These are phyloP conservation scores for Meira nashicola DNA, from an alignment of 1,284 basidiomycete species.

Conservation along the genomic window DNA sequence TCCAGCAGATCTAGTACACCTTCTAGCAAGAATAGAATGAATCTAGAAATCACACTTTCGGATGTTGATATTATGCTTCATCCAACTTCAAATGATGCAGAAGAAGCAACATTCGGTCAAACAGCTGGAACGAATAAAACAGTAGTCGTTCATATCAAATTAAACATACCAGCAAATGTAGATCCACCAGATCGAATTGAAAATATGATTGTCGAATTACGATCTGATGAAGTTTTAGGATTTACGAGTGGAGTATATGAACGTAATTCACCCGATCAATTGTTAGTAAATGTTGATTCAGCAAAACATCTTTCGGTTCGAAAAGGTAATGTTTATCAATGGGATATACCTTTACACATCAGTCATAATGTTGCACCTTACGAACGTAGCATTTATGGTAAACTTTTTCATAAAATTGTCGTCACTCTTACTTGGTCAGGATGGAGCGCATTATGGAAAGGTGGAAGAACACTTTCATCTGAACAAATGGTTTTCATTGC, in stretches of 20 bases:
- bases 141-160: conserved; percentile 6
- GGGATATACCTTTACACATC: conserved; percentile 11
- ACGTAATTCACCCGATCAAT: neutral
- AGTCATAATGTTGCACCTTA: conserved; percentile 1
- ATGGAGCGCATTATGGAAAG: neutral
- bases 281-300: neutral
- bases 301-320: neutral
- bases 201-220: neutral
- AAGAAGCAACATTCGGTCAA: neutral
- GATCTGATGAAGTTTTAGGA: conserved; percentile 7
- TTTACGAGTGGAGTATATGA: conserved; percentile 11
- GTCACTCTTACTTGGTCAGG: conserved; percentile 5
- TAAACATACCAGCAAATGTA: conserved; percentile 4
- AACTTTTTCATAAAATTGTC: conserved; percentile 3
- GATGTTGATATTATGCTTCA: neutral
- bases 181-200: conserved; percentile 3
- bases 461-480: neutral
- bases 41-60: neutral
- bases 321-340: conserved; percentile 8
- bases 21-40: too few species aligned
- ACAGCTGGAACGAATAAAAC: neutral
- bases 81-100: neutral
- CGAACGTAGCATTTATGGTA: conserved; percentile 9
- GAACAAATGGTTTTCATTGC: conserved; percentile 11
- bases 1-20: too few species aligned